phyloP scores from a whole-genome alignment of 2,329 filamentous ascomycete genomes.

The Alternaria novae-zelandiae region DNA sequence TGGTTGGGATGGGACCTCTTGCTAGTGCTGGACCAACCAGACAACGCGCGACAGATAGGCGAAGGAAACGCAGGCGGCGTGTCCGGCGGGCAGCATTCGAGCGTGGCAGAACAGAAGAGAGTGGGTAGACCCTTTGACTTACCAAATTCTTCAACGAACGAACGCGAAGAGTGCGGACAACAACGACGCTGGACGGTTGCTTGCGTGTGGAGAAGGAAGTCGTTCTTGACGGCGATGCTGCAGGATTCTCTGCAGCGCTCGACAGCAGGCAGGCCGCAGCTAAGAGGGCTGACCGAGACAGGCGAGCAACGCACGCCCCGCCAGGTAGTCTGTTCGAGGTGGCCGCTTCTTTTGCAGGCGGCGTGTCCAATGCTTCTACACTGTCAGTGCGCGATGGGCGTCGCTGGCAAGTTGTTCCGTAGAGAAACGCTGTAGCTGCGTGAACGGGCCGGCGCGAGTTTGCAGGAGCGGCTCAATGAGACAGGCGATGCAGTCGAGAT shows the following conservation, averaged over 20 bases:
- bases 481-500: conserved; percentile 38
- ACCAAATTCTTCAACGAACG: conserved; percentile 36
- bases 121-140: conserved; percentile 13
- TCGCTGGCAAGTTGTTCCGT: conserved; percentile 29
- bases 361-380: conserved; percentile 32
- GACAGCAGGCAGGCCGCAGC: conserved; percentile 49
- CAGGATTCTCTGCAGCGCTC: conserved; percentile 46
- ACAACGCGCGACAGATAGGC: conserved; percentile 43
- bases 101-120: conserved; percentile 3
- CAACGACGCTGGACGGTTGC: conserved; percentile 16
- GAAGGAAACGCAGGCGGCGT: conserved; percentile 40
- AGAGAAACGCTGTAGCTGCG: conserved; percentile 33
- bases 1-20: conserved; percentile 50
- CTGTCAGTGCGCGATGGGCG: conserved; percentile 36
- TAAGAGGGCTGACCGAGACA: conserved; percentile 50
- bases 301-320: conserved; percentile 46
- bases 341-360: conserved; percentile 32
- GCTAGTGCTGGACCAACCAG: conserved; percentile 49
- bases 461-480: conserved; percentile 33
- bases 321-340: conserved; percentile 35
- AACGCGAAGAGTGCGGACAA: conserved; percentile 18
- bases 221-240: conserved; percentile 47
- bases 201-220: conserved; percentile 35
- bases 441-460: conserved; percentile 46
- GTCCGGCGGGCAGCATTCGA: conserved; percentile 9